Percentiles rank a stretch among this genome's conserved stretches.
Conservation (phyloP, 2,329 filamentous ascomycete genomes). For the Trichoderma endophyticum region DNA sequence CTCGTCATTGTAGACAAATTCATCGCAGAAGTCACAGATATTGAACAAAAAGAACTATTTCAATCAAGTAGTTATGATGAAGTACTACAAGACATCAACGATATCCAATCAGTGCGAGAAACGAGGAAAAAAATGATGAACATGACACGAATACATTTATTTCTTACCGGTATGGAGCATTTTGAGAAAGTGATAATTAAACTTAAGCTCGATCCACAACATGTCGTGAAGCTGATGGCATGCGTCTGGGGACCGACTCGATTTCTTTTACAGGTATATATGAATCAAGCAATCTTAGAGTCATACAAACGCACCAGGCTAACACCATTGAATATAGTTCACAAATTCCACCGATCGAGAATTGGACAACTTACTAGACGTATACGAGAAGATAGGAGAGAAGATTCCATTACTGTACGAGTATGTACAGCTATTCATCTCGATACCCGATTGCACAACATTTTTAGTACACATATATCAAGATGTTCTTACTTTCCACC, state of each 20-base stretch:
- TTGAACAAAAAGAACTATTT: background rate
- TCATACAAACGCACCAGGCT: background rate
- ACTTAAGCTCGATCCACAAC: background rate
- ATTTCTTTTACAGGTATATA: background rate
- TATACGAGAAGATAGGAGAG: background rate
- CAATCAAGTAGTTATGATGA: background rate
- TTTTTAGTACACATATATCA: background rate
- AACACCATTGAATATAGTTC: background rate
- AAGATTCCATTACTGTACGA: background rate
- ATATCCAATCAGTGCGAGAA: background rate
- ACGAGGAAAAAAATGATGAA: background rate
- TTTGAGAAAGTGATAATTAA: background rate
- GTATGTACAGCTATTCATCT: background rate
- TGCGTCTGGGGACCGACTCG: background rate
- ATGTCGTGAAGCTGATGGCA: background rate
- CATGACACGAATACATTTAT: background rate
- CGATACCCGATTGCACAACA: background rate
- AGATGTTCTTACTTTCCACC: background rate
- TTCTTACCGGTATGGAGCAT: background rate
- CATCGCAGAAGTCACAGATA: background rate
- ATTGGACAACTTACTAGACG: background rate
- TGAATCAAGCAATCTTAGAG: fast-evolving
- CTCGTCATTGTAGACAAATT: background rate
- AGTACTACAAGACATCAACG: background rate
- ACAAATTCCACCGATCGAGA: background rate